Evolutionary conservation across 2,329 filamentous ascomycete genomes (phyloP).

Genomic region (Chaetomium globosum): DNA sequence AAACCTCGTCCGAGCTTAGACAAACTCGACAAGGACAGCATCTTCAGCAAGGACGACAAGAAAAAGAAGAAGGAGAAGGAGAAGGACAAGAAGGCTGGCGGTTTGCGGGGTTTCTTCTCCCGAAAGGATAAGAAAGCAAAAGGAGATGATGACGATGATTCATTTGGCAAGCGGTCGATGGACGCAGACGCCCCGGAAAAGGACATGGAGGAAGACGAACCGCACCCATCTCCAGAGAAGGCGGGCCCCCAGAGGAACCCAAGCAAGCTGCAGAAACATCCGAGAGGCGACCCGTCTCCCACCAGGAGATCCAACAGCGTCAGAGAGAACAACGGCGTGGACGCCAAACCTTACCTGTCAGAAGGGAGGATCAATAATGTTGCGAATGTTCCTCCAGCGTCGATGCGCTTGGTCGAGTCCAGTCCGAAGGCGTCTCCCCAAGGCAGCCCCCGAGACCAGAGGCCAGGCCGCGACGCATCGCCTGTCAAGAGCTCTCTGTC

Average conservation of each 20-base stretch:
- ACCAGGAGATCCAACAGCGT: slow-evolving; percentile 46
- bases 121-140: slow-evolving; percentile 63
- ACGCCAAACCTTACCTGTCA: slow-evolving; percentile 47
- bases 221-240: slow-evolving; percentile 53
- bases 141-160: slow-evolving; percentile 61
- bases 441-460: slow-evolving; percentile 37
- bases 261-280: slow-evolving; percentile 72
- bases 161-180: slow-evolving; percentile 63
- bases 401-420: slow-evolving; percentile 61
- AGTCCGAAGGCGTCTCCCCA: slow-evolving; percentile 34
- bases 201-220: slow-evolving; percentile 49
- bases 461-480: slow-evolving; percentile 48
- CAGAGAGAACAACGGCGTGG: slow-evolving; percentile 43
- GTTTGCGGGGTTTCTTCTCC: slow-evolving; percentile 63
- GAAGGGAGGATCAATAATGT: slow-evolving; percentile 55
- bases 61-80: slow-evolving; percentile 74
- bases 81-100: slow-evolving; percentile 65
- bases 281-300: slow-evolving; percentile 53
- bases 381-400: slow-evolving; percentile 58
- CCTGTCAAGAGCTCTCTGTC: slow-evolving; percentile 48
- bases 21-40: slow-evolving; percentile 65
- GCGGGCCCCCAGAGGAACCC: slow-evolving; percentile 56
- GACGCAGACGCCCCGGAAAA: slow-evolving; percentile 51
- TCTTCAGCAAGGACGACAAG: slow-evolving; percentile 66
- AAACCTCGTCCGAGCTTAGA: slow-evolving; percentile 72